Conservation (phyloP, 2,329 filamentous ascomycete genomes). For the Tolypocladium nubicola region DNA sequence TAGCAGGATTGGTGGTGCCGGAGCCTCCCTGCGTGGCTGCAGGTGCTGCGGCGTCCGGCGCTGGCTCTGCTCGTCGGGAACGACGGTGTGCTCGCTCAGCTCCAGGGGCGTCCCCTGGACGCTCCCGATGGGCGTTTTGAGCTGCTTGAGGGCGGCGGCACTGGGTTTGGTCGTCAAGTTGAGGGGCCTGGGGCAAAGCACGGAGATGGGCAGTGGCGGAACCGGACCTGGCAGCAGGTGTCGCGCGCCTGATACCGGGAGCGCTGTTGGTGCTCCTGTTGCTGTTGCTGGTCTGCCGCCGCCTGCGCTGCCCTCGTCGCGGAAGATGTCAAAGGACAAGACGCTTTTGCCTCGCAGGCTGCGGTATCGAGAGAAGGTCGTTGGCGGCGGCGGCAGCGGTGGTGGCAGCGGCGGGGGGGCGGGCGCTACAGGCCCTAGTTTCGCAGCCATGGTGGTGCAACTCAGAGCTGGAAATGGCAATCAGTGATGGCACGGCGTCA, state of each 20-base stretch:
- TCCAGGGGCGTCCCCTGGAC: not conserved
- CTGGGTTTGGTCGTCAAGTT: conserved; percentile 13
- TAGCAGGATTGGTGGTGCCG: not conserved
- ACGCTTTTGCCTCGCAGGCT: conserved; percentile 23
- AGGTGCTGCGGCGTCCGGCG: not conserved
- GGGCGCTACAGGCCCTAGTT: not conserved
- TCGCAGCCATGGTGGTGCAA: not conserved
- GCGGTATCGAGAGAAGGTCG: conserved; percentile 19
- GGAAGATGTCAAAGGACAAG: conserved; percentile 22
- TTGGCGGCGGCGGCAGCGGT: not conserved
- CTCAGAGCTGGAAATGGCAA: not conserved
- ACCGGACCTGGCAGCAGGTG: not conserved
- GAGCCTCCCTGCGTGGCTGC: not conserved
- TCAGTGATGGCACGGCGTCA: not conserved
- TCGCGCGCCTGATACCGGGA: not conserved
- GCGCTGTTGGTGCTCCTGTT: not conserved
- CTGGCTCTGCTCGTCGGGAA: not conserved
- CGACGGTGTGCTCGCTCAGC: not conserved
- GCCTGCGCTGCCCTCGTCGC: conserved; percentile 2
- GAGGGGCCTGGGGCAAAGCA: conserved; percentile 16
- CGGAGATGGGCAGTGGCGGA: conserved; percentile 14
- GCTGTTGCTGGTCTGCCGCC: not conserved
- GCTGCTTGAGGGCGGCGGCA: conserved; percentile 2
- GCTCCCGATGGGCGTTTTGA: conserved; percentile 2
- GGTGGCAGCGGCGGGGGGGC: conserved; percentile 7